A percentile compares a stretch with the other conserved stretches of the same genome.
phyloP scores from a whole-genome alignment of 2,329 filamentous ascomycete species.

The Byssochlamys sp. region DNA sequence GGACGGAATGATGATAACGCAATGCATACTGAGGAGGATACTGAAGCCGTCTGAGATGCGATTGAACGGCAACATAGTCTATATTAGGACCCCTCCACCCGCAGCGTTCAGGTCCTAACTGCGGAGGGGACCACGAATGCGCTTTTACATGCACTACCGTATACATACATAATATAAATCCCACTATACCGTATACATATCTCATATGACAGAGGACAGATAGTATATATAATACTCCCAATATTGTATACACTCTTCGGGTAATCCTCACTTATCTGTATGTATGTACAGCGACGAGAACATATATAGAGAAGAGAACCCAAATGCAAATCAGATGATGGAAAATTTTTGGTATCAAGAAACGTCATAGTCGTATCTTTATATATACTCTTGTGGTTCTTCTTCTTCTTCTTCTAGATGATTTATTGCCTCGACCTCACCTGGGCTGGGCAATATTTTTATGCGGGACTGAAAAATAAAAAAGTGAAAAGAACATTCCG shows the following conservation, averaged over 20 bases:
- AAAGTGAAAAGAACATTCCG: too few relatives aligned
- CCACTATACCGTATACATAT: not conserved
- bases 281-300: not conserved
- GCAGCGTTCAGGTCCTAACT: too few relatives aligned
- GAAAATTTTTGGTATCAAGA: not conserved
- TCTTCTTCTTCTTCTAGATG: not conserved
- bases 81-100: too few relatives aligned
- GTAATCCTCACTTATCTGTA: not conserved
- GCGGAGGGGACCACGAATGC: too few relatives aligned
- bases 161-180: not conserved
- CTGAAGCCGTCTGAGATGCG: not conserved
- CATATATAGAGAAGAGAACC: not conserved
- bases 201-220: not conserved
- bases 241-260: not conserved
- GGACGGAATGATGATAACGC: not conserved
- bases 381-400: not conserved
- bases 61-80: too few relatives aligned
- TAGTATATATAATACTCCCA: not conserved
- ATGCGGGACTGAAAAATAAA: not conserved
- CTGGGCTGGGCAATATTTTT: not conserved
- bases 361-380: not conserved
- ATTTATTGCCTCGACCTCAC: too few relatives aligned
- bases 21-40: not conserved
- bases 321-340: not conserved
- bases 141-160: too few relatives aligned